These are phyloP conservation scores for Phytophthora sojae DNA, from an alignment of 352 stramenopile species.

Conservation along the genomic window DNA sequence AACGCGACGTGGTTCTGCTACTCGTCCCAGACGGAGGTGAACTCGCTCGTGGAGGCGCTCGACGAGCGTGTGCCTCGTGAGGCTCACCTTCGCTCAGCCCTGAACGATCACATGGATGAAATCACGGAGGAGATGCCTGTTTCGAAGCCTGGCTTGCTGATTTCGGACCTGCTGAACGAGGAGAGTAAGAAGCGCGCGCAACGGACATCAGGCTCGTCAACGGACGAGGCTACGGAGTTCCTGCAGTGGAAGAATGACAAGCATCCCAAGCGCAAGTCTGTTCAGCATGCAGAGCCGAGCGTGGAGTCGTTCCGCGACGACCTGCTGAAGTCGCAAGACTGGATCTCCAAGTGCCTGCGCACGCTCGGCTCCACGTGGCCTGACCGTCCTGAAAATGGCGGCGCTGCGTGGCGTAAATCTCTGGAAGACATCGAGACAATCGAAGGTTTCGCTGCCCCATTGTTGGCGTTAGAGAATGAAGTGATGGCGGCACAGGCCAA, in stretches of 20 bases:
- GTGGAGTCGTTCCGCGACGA: slow-evolving; percentile 67
- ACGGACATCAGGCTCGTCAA: slow-evolving; percentile 10
- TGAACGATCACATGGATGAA: slow-evolving; percentile 73
- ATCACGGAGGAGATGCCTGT: slow-evolving; percentile 72
- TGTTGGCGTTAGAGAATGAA: slow-evolving; percentile 76
- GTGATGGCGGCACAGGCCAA: slow-evolving; percentile 62
- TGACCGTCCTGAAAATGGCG: slow-evolving; percentile 50
- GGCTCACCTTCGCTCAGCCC: slow-evolving; percentile 47
- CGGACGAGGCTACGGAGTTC: slow-evolving; percentile 41
- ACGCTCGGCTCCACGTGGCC: slow-evolving; percentile 71
- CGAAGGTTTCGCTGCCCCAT: slow-evolving; percentile 42
- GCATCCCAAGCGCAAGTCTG: slow-evolving; percentile 39
- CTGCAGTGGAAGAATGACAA: slow-evolving; percentile 75
- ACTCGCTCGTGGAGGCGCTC: slow-evolving; percentile 63
- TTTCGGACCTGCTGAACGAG: slow-evolving; percentile 80
- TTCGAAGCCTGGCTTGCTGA: slow-evolving; percentile 75
- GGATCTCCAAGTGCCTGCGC: slow-evolving; percentile 69
- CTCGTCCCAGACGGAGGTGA: slow-evolving; percentile 66
- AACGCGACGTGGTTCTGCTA: slow-evolving; percentile 74
- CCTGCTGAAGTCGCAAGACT: slow-evolving; percentile 62
- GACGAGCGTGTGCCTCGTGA: slow-evolving; percentile 62
- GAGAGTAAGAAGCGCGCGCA: slow-evolving; percentile 61
- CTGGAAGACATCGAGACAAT: slow-evolving; percentile 50
- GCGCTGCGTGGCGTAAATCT: slow-evolving; percentile 54
- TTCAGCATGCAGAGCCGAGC: slow-evolving; percentile 38